phyloP scores from a whole-genome alignment of 1,139 yeast species.

The Eremothecium sinecaudum region DNA sequence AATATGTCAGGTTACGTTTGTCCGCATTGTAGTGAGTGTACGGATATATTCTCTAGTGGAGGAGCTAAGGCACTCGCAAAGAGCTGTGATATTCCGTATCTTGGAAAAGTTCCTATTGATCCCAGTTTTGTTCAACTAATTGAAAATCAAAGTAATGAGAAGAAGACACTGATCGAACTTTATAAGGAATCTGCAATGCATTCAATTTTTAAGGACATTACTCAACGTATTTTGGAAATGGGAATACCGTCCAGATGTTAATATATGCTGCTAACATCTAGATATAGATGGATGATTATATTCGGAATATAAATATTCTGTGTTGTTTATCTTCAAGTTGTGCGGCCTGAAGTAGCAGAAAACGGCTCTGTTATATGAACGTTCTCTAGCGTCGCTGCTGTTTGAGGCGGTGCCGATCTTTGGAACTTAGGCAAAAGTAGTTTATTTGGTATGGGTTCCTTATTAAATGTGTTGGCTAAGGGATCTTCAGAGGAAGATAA shows the following conservation, averaged over 20 bases:
- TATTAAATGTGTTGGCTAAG: neutral
- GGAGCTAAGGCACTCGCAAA: conserved; percentile 76
- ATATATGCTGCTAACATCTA: neutral
- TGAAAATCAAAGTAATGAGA: conserved; percentile 37
- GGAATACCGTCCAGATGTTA: conserved; percentile 28
- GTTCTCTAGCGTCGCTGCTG: conserved; percentile 14
- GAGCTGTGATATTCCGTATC: conserved; percentile 50
- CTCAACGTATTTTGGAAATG: conserved; percentile 38
- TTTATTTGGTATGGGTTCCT: conserved; percentile 1
- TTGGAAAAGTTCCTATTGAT: conserved; percentile 88
- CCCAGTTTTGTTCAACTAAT: conserved; percentile 81
- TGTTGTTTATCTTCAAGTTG: too few species aligned
- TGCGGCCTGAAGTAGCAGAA: neutral
- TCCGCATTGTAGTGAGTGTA: conserved; percentile 86
- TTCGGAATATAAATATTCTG: too few species aligned
- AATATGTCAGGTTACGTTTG: conserved; percentile 97
- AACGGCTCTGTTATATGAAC: conserved; percentile 8
- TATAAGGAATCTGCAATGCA: conserved; percentile 36
- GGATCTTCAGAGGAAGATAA: neutral
- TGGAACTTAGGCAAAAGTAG: conserved; percentile 11
- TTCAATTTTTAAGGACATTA: conserved; percentile 44
- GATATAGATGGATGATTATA: neutral
- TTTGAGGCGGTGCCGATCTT: conserved; percentile 13
- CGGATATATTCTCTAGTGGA: conserved; percentile 84
- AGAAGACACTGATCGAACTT: conserved; percentile 29